A percentile compares a stretch with the other conserved stretches of the same genome.
These are phyloP conservation scores for Teratosphaeria epicoccoides DNA, from an alignment of 2,329 filamentous ascomycete genomes.

Conservation along the genomic window DNA sequence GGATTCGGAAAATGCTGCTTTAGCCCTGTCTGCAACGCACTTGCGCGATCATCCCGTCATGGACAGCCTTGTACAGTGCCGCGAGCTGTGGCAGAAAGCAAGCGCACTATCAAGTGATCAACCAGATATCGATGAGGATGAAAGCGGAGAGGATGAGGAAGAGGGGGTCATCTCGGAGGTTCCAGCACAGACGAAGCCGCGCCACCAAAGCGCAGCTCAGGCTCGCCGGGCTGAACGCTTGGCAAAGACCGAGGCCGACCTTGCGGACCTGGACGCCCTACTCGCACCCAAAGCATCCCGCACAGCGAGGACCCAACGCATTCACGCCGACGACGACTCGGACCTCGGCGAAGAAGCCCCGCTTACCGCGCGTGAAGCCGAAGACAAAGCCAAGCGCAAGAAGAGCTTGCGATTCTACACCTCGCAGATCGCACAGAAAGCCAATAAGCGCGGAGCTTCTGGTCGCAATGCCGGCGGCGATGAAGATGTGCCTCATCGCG, in stretches of 20 bases:
- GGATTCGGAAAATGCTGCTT: conserved; percentile 41
- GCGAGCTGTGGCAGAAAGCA: conserved; percentile 64
- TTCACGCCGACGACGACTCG: conserved; percentile 50
- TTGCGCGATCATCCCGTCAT: conserved; percentile 86
- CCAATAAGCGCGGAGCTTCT: conserved; percentile 68
- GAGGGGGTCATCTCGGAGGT: background rate
- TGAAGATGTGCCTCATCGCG: conserved; percentile 74
- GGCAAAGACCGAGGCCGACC: conserved; percentile 54
- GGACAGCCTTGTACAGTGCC: conserved; percentile 68
- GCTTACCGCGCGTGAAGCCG: conserved; percentile 66
- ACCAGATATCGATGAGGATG: background rate
- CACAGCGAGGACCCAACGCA: conserved; percentile 8
- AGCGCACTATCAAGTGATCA: background rate
- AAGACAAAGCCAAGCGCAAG: conserved; percentile 80
- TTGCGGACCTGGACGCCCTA: conserved; percentile 60
- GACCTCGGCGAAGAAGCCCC: conserved; percentile 88
- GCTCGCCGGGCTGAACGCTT: conserved; percentile 45
- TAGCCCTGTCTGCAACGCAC: conserved; percentile 63
- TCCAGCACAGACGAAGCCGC: conserved; percentile 23
- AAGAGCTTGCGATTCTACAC: conserved; percentile 96
- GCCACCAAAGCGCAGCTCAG: conserved; percentile 43
- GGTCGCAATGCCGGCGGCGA: conserved; percentile 69
- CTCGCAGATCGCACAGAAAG: conserved; percentile 90
- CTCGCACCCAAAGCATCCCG: conserved; percentile 30
- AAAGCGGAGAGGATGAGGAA: background rate